Percentiles rank a stretch among this genome's conserved stretches.
These are phyloP conservation scores for Turnera subulata DNA, from an alignment of 345 rosid species.

Conservation along the genomic window DNA sequence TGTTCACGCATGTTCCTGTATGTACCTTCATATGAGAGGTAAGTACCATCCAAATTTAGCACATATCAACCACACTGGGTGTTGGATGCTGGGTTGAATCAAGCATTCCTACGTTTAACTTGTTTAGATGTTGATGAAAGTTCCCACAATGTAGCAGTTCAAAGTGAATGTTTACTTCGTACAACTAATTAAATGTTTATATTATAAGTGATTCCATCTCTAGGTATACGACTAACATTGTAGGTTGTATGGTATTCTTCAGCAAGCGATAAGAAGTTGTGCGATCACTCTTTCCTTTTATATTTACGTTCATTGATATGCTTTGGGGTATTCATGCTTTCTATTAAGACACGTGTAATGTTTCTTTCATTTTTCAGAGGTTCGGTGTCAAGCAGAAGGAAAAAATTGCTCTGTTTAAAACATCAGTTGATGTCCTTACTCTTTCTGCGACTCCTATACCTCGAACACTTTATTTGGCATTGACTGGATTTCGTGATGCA, in stretches of 20 bases:
- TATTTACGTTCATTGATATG: constrained; percentile 7
- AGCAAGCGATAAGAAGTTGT: no score
- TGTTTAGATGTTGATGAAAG: neutral
- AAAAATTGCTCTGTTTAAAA: constrained; percentile 90
- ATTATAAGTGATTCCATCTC: no score
- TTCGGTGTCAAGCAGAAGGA: constrained; percentile 99
- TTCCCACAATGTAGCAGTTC: neutral
- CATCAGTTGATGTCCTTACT: constrained; percentile 91
- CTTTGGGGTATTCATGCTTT: constrained; percentile 8
- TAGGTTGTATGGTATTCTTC: no score
- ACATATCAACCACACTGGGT: neutral
- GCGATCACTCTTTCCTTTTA: neutral
- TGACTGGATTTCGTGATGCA: constrained; percentile 99
- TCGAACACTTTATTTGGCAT: constrained; percentile 85
- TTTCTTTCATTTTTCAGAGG: constrained; percentile 48
- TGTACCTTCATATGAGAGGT: no score
- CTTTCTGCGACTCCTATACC: constrained; percentile 98
- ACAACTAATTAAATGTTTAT: neutral
- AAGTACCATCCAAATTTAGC: neutral
- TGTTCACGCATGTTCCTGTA: no score
- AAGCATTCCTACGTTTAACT: neutral
- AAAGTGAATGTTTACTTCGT: neutral
- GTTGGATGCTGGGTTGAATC: neutral
- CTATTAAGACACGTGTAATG: constrained; percentile 12
- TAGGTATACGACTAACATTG: no score